Evolutionary conservation across 331 rosid species (phyloP), one percentile per base, ranked within the genome.

Genomic region (Acacia pycnantha): DNA sequence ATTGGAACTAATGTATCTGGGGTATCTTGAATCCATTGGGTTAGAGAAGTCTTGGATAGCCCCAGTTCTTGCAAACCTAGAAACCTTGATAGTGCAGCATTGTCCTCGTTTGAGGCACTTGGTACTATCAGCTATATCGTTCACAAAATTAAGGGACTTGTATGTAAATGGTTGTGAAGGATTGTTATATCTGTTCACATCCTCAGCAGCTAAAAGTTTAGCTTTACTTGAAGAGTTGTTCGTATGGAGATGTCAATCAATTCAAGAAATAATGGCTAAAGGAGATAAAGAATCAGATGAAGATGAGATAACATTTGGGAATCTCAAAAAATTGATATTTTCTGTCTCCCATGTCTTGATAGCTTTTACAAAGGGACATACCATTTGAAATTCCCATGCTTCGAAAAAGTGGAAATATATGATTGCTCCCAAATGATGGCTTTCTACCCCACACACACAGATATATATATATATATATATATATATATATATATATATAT

Each of bases 21-120:
- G 13, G 4, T 0, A 41, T 76, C 70, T 81, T 0, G 29, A 19
- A 40, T 67, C 80, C 29, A 81, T 75, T 13, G 84, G 84, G 33
- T 81, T 81, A 11, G 84, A 74, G 53, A 59, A 81, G 4, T 21
- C 76, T 0, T 74, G 80, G 84, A 9, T 81, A 16, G 15, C 22
- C 56, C 50, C 70, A 5, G 4, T 74, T 12, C 40, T 8, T 29
- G 11, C 74, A 74, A 51, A 8, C 22, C 40, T 81, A 5, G 48
- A 66, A 41, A 37, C 43, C 6, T 65, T 81, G 35, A 21, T 8
- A 4, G 8, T 26, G 24, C 1, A 0, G 0, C 0, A 6, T 0
- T 16, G 22, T 81, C 59, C 9, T 3, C 3, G 37, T 61, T 21
- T 40, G 27, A 26, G 16, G n/a, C 29, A 44, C 40, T 27, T 71